Evolutionary conservation across 345 rosid species (phyloP).

Genomic region (Streptanthus diversifolius): DNA sequence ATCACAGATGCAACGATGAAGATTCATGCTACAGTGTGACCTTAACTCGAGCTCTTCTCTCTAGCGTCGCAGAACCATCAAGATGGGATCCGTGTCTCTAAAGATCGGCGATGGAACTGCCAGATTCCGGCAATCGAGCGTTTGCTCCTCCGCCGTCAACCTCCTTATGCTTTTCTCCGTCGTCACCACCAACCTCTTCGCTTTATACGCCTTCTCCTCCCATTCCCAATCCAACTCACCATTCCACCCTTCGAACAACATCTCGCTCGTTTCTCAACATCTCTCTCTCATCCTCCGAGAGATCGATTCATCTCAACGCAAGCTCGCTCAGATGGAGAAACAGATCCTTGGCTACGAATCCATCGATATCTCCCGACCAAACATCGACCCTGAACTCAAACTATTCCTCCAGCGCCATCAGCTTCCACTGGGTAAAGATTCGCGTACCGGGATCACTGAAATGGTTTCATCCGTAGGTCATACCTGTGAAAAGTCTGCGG

Average conservation of each 20-base stretch:
- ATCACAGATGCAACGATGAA: conserved; percentile 7
- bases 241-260: conserved; percentile 42
- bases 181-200: conserved; percentile 84
- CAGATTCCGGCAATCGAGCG: conserved; percentile 68
- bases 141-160: conserved; percentile 80
- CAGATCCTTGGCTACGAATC: conserved; percentile 80
- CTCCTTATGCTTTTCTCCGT: conserved; percentile 92
- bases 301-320: conserved; percentile 81
- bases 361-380: conserved; percentile 76
- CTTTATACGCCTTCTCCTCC: conserved; percentile 83
- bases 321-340: conserved; percentile 87
- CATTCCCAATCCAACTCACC: conserved; percentile 31
- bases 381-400: conserved; percentile 78
- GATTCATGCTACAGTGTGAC: neutral
- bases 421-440: conserved; percentile 80
- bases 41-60: neutral
- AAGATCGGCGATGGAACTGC: conserved; percentile 97
- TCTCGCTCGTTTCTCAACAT: conserved; percentile 82
- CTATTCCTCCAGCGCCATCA: conserved; percentile 67
- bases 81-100: conserved; percentile 86
- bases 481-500: conserved; percentile 77
- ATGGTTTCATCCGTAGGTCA: conserved; percentile 99
- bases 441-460: conserved; percentile 77
- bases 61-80: neutral
- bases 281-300: conserved; percentile 75